Evolutionary conservation across 1,139 yeast species (phyloP).

Genomic region (Candida dubliniensis): DNA sequence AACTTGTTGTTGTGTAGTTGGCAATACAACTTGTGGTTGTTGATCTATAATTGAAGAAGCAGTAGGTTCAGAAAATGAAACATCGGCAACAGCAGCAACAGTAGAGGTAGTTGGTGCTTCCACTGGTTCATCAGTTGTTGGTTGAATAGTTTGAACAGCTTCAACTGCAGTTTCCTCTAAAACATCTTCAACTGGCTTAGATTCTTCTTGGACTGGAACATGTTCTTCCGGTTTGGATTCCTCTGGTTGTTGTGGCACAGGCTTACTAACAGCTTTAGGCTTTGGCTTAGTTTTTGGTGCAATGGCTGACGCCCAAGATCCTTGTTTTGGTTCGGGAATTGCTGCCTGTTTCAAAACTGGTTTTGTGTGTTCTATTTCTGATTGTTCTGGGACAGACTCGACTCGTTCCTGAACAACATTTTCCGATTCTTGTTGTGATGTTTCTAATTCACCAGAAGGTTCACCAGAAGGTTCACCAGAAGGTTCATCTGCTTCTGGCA

Average conservation of each 20-base stretch:
- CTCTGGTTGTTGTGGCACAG: constrained; percentile 10
- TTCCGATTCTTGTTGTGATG: background rate
- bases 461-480: no score
- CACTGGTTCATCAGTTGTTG: constrained; percentile 46
- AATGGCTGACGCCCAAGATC: constrained; percentile 62
- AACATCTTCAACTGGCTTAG: constrained; percentile 14
- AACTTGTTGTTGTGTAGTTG: constrained; percentile 48
- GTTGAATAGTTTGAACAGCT: constrained; percentile 6
- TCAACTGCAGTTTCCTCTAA: constrained; percentile 13
- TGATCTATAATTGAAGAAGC: constrained; percentile 12
- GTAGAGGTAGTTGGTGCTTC: constrained; percentile 23
- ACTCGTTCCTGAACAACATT: constrained; percentile 1
- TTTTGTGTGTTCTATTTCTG: constrained; percentile 17
- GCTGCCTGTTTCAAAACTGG: constrained; percentile 32
- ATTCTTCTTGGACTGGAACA: constrained; percentile 16
- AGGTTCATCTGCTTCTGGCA: no score
- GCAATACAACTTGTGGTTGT: constrained; percentile 67
- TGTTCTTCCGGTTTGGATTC: constrained; percentile 13
- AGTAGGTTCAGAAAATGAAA: constrained; percentile 5
- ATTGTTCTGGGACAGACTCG: constrained; percentile 2
- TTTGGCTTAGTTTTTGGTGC: constrained; percentile 52
- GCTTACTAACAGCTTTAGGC: constrained; percentile 18
- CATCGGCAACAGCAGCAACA: constrained; percentile 4
- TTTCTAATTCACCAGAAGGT: no score
- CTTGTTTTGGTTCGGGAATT: constrained; percentile 32